Evolutionary conservation across 805 yeast genomes (phyloP), one percentile per base, ranked within the genome.

Genomic region (Cyberlindnera bimundalis): DNA sequence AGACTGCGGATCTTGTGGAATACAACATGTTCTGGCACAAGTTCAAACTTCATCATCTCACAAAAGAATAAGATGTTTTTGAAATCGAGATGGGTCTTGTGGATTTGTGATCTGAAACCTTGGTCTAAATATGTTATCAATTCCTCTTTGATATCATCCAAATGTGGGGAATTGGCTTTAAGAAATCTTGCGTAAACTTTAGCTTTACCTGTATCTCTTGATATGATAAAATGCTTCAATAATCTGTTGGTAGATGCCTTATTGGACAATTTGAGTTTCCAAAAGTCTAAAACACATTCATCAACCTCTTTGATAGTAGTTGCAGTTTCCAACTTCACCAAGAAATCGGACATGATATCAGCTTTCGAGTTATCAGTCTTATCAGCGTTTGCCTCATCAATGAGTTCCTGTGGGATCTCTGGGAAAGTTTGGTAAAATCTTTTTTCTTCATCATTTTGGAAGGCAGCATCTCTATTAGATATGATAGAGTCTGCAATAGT

Each of bases 21-120:
- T 11, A 81, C 67, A 43, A 81, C 70, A 59, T 79, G 81, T n/a
- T 70, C 65, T 0, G 95, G 91, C 13, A 88, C 68, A 45, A 88
- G 60, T 50, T 74, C 78, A 58, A 89, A 89, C 56, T 85, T 87
- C 24, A 83, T 76, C 64, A 89, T 66, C 54, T 90, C 96, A 35
- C 79, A 66, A 49, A 85, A 79, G 50, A 84, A 82, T 17, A 72
- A 68, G 27, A 85, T 72, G 48, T 73, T 76, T 48, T 69, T 73
- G 49, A 79, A 75, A 47, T 76, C 76, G 36, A 81, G 60, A 15
- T 63, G 64, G 39, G 66, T 70, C 25, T 76, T 72, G 44, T 73
- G 74, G 29, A 84, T 67, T 55, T 79, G 86, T 15, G 74, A 70
- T 48, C 85, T 69, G 47, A 84, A 74, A 1, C 80, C 78, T 31